Evolutionary conservation across 2,329 filamentous ascomycete genomes (phyloP).

Genomic region (Exophiala bonariae): DNA sequence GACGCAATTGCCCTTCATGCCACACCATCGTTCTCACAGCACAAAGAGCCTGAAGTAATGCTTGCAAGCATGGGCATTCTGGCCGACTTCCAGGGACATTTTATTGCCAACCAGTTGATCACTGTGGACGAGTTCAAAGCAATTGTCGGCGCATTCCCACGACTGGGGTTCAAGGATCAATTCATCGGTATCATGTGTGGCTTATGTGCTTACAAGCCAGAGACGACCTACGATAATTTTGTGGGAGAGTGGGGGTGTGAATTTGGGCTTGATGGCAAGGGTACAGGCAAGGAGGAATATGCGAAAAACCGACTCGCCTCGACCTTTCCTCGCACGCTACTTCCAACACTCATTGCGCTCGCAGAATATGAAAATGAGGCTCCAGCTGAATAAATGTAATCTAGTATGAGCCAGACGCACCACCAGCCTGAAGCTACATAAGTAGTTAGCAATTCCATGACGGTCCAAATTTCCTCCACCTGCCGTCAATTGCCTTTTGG

Average conservation of each 20-base stretch:
- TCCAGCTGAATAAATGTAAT: too few relatives aligned
- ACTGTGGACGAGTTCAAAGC: slow-evolving; percentile 32
- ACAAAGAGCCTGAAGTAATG: slow-evolving; percentile 18
- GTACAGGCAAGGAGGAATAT: neutral
- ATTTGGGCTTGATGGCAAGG: neutral
- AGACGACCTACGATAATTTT: slow-evolving; percentile 35
- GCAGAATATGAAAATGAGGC: neutral
- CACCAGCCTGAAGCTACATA: too few relatives aligned
- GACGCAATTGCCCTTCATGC: slow-evolving; percentile 47
- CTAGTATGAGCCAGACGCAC: too few relatives aligned
- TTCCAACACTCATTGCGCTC: neutral
- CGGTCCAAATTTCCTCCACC: too few relatives aligned
- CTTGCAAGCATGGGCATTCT: slow-evolving; percentile 8
- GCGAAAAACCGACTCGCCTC: neutral
- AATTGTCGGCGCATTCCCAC: slow-evolving; percentile 33
- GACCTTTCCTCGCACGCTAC: neutral
- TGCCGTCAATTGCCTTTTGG: too few relatives aligned
- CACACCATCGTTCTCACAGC: slow-evolving; percentile 38
- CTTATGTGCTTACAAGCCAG: slow-evolving; percentile 36
- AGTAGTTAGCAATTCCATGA: too few relatives aligned
- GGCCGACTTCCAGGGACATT: slow-evolving; percentile 16
- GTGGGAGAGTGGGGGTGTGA: slow-evolving; percentile 25
- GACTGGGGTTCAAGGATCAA: slow-evolving; percentile 33
- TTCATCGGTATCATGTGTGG: slow-evolving; percentile 33
- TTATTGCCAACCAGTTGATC: slow-evolving; percentile 19